phyloP scores from a whole-genome alignment of 2,329 filamentous ascomycete species.

The Ploettnerulaceae sp. region DNA sequence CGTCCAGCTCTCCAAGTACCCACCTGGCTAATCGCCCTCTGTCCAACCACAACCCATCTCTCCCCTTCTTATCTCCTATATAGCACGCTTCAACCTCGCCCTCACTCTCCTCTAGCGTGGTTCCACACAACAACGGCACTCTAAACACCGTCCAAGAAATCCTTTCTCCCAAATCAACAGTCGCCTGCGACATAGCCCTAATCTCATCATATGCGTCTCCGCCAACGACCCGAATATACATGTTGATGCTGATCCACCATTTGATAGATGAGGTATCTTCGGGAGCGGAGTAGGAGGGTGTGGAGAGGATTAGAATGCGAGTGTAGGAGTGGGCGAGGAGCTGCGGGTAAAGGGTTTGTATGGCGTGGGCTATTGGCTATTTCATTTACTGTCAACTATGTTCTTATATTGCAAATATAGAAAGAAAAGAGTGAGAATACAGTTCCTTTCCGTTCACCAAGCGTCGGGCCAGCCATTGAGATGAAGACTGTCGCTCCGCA shows the following conservation, averaged over 20 bases:
- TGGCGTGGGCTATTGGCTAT: constrained; percentile 24
- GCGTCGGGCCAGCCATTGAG: constrained; percentile 25
- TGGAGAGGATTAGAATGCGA: constrained; percentile 26
- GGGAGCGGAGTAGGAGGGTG: constrained; percentile 24
- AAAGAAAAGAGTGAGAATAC: constrained; percentile 9
- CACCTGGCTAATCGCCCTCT: constrained; percentile 25
- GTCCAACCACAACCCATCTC: constrained; percentile 23
- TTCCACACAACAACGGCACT: constrained; percentile 22
- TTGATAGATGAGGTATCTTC: constrained; percentile 22
- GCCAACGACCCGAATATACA: constrained; percentile 23
- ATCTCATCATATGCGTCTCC: constrained; percentile 25
- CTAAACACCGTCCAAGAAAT: constrained; percentile 28
- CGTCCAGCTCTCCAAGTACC: constrained; percentile 24
- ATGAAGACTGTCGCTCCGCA: constrained; percentile 25
- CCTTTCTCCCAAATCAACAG: constrained; percentile 21
- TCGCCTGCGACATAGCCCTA: constrained; percentile 22
- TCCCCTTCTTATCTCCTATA: constrained; percentile 23
- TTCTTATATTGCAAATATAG: too few relatives aligned
- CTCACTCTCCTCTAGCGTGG: constrained; percentile 16
- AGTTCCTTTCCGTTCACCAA: constrained; percentile 20
- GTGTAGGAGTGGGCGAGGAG: constrained; percentile 18
- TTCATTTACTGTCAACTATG: neutral
- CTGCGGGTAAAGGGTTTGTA: constrained; percentile 23
- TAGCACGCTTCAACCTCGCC: constrained; percentile 22
- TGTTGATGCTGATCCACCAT: constrained; percentile 23